These are phyloP conservation scores for Gastrolobium villosum DNA, from an alignment of 306 rosid species.

Conservation along the genomic window DNA sequence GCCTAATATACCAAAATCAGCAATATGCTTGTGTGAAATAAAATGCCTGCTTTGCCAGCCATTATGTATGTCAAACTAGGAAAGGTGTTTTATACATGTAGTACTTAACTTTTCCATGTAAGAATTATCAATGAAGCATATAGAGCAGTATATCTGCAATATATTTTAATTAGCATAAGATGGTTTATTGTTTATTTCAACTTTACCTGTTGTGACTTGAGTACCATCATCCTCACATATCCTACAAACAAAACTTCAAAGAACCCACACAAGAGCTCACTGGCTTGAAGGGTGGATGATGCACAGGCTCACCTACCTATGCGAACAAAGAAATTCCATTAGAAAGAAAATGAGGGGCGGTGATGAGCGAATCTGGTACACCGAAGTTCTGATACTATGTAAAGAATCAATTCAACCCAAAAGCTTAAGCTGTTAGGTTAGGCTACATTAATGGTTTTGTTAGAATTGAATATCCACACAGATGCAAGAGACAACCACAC, in stretches of 20 bases:
- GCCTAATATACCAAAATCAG: neutral
- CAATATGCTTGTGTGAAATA: constrained; percentile 37
- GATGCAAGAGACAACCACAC: too few relatives aligned
- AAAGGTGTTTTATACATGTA: neutral
- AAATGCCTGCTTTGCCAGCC: constrained; percentile 39
- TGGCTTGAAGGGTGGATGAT: too few relatives aligned
- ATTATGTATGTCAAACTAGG: neutral
- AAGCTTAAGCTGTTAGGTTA: too few relatives aligned
- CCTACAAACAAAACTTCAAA: constrained; percentile 10
- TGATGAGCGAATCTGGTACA: too few relatives aligned
- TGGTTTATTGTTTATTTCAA: constrained; percentile 10
- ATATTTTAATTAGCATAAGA: neutral
- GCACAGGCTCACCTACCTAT: too few relatives aligned
- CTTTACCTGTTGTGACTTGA: neutral
- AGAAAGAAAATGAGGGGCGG: too few relatives aligned
- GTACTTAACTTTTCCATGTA: neutral
- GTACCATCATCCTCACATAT: neutral
- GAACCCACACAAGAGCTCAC: too few relatives aligned
- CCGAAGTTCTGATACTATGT: too few relatives aligned
- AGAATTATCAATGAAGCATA: constrained; percentile 25
- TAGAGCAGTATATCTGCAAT: neutral
- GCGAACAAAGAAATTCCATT: too few relatives aligned
- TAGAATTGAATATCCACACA: too few relatives aligned
- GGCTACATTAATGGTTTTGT: too few relatives aligned
- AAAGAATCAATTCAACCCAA: too few relatives aligned